Evolutionary conservation across 2,329 filamentous ascomycete species (phyloP).

Genomic region (Cadophora malorum): DNA sequence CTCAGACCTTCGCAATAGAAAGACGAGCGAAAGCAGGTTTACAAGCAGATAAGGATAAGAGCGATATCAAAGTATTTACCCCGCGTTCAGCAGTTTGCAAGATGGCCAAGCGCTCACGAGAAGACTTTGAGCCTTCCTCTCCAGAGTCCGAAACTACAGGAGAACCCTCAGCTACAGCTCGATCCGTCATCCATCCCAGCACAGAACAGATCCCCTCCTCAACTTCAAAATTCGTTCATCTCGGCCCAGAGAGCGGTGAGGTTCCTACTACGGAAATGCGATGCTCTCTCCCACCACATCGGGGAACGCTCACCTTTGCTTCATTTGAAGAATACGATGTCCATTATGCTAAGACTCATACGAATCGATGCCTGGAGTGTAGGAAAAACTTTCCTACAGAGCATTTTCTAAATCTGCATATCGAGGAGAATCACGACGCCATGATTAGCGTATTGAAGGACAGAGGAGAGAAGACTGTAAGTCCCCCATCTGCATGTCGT

Average conservation of each 20-base stretch:
- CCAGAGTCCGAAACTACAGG: conserved; percentile 43
- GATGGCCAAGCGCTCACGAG: conserved; percentile 68
- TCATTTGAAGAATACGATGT: conserved; percentile 83
- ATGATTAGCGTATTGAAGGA: conserved; percentile 75
- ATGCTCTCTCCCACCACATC: conserved; percentile 84
- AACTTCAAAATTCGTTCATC: conserved; percentile 62
- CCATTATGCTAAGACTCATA: conserved; percentile 82
- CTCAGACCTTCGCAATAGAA: not conserved
- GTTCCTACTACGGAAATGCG: conserved; percentile 60
- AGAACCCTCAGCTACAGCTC: conserved; percentile 37
- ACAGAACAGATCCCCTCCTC: conserved; percentile 34
- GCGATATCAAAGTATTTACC: conserved; percentile 45
- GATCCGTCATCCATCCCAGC: conserved; percentile 38
- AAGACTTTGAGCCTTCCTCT: conserved; percentile 53
- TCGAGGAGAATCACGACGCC: conserved; percentile 90
- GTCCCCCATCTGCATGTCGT: conserved; percentile 37
- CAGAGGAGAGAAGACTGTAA: conserved; percentile 84
- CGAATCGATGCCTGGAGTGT: conserved; percentile 86
- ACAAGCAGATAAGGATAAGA: conserved; percentile 18
- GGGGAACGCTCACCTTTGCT: conserved; percentile 70
- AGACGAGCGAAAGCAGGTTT: conserved; percentile 23
- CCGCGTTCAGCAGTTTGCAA: conserved; percentile 42
- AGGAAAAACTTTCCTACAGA: conserved; percentile 86
- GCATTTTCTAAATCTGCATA: conserved; percentile 81
- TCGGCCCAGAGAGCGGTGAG: conserved; percentile 62